Evolutionary conservation across 2,329 filamentous ascomycete species (phyloP), one percentile per base, ranked within the genome.

Genomic region (Bipolaris victoriae): DNA sequence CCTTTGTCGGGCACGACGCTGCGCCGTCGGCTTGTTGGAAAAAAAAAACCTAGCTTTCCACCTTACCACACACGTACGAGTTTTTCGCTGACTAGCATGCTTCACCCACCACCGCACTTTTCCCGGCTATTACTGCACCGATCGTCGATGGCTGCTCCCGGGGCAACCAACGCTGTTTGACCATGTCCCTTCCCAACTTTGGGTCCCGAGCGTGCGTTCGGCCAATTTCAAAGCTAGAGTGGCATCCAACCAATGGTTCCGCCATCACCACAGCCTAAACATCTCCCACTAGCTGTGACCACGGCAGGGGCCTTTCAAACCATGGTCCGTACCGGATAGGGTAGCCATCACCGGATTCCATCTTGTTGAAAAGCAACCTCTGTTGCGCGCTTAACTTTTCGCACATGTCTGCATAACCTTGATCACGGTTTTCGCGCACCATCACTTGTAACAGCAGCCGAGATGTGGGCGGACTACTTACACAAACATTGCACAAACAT

Each of bases 241-340:
- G 26, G 54, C 35, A 52, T 31, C 53, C 55, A 52, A 43, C 48
- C 55, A 58, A 58, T 54, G 43, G 43, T 31, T 35, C 49, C 29
- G 31, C 46, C 40, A 35, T 40, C 33, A 24, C 40, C 31, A 48
- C 40, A 50, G 37, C 37, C 37, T 35, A 40, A 44, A 24, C 43
- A 49, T 44, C 54, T 49, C 51, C 44, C 48, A 55, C n/a, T 39
- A 35, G 41, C 36, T 31, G 39, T 31, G 22, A 61, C 13, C 45
- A 44, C 39, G 47, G 48, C 49, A 53, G 33, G 16, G 16, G 51
- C 52, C 51, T 50, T 61, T 61, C 59, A 61, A 64, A 53, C 60
- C 60, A 62, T 61, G 40, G 44, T 57, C 54, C 61, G 61, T 40
- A 41, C 57, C 53, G 45, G 44, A 57, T 57, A 47, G 40, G 58